Conservation (phyloP, 2,329 filamentous ascomycete genomes). For the Alternaria sp. region DNA sequence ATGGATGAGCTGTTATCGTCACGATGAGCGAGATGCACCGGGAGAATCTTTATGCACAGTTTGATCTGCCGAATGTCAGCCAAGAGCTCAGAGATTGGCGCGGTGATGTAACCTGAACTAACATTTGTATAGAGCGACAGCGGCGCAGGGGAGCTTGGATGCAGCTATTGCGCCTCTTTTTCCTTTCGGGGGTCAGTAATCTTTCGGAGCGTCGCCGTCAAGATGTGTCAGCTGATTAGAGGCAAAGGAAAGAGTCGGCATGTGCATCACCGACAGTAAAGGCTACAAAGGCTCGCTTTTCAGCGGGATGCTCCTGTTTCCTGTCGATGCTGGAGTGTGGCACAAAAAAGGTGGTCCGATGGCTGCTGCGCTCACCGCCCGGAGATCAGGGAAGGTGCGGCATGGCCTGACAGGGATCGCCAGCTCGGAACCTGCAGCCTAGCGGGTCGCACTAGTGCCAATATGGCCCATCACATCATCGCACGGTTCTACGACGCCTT, state of each 20-base stretch:
- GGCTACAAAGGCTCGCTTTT: slow-evolving; percentile 9
- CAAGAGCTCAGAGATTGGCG: not conserved
- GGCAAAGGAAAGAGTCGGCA: not conserved
- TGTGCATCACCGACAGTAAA: not conserved
- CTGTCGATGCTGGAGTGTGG: slow-evolving; percentile 14
- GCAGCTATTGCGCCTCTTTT: slow-evolving; percentile 12
- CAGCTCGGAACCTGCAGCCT: slow-evolving; percentile 16
- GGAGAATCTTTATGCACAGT: slow-evolving; percentile 4
- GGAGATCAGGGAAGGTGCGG: slow-evolving; percentile 21
- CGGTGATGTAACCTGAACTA: slow-evolving; percentile 13
- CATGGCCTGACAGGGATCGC: slow-evolving; percentile 20
- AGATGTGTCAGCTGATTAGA: slow-evolving; percentile 2
- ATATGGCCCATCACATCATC: slow-evolving; percentile 22
- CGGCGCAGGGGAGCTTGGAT: slow-evolving; percentile 1
- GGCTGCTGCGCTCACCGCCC: slow-evolving; percentile 31
- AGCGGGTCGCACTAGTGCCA: slow-evolving; percentile 25
- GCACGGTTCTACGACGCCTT: slow-evolving; percentile 20
- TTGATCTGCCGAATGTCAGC: slow-evolving; percentile 11
- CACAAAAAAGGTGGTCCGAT: slow-evolving; percentile 22
- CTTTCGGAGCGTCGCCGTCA: not conserved
- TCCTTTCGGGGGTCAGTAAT: slow-evolving; percentile 9
- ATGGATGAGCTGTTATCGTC: slow-evolving; percentile 1
- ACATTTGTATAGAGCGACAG: slow-evolving; percentile 7
- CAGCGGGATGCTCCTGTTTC: slow-evolving; percentile 25
- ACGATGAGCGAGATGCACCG: slow-evolving; percentile 5